Conservation (phyloP, 148 eudicot genomes). For the Silene conica region DNA sequence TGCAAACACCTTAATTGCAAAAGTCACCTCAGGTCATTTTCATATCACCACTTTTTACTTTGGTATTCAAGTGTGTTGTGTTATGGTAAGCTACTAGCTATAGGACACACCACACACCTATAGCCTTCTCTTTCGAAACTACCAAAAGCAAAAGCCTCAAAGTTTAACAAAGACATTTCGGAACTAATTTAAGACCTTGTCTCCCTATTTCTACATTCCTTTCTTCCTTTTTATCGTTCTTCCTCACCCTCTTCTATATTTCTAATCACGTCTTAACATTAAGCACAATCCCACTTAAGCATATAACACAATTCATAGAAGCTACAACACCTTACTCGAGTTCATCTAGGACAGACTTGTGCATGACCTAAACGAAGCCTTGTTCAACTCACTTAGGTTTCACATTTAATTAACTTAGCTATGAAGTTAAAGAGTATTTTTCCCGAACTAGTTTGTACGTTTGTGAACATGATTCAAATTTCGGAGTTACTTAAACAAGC, state of each 20-base stretch:
- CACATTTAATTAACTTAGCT: too few species aligned
- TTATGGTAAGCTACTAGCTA: neutral
- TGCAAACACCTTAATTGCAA: neutral
- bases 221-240: neutral
- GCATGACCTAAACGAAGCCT: too few species aligned
- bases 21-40: neutral
- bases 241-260: neutral
- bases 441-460: too few species aligned
- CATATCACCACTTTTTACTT: neutral
- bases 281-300: too few species aligned
- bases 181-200: neutral
- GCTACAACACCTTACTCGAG: too few species aligned
- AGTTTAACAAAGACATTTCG: neutral
- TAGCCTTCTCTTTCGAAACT: neutral
- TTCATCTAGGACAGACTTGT: too few species aligned
- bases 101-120: neutral
- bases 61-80: neutral
- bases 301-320: too few species aligned
- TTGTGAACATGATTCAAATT: too few species aligned
- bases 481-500: too few species aligned
- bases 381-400: too few species aligned
- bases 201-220: neutral
- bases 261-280: too few species aligned
- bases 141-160: neutral
- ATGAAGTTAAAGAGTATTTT: too few species aligned